Evolutionary conservation across 306 rosid genomes (phyloP), one percentile per base, ranked within the genome.

Genomic region (Vachellia collinsii): DNA sequence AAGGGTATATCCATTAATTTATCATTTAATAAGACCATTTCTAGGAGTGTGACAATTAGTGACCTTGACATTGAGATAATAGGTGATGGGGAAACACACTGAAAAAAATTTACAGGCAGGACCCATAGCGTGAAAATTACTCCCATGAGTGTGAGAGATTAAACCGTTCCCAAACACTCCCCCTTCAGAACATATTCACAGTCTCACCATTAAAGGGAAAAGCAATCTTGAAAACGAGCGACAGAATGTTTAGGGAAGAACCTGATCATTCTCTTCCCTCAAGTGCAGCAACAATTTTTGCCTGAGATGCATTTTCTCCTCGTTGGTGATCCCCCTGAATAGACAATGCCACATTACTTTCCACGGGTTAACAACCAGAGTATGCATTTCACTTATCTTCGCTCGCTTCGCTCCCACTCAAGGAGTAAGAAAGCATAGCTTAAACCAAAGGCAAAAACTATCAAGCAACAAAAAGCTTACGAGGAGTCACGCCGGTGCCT

Each of bases 231-330:
- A 46, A 67, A 29, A 67, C 75, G 62, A 87, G 43, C 3, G 23
- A 51, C 20, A 78, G 72, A 38, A 62, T 25, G 41, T 36, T 66
- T 8, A 20, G 51, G 44, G 8, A 75, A 79, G 36, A 54, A 94
- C 99, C 99, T 93, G 89, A 81, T 89, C 83, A 86, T 88, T 89
- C 78, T 92, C 97, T 86, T 95, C 99, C 76, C 97, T 88, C 85
- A 91, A 82, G 84, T 93, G 90, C 74, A 88, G 78, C 90, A 95
- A 77, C 86, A 95, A 89, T 81, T 91, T 95, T 80, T 93, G 92
- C 82, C 89, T 88, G 78, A 93, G 85, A 85, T 95, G 93, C 47
- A 72, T 65, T 87, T 95, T 95, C 94, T 95, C 97, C 87, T 88
- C 98, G 19, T 85, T 93, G 89, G 89, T 84, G 74, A 95, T 90